Percentiles rank a stretch among this genome's conserved stretches.
phyloP scores from a whole-genome alignment of 192 early-diverging fungal genomes.

The Obelidium mucronatum region DNA sequence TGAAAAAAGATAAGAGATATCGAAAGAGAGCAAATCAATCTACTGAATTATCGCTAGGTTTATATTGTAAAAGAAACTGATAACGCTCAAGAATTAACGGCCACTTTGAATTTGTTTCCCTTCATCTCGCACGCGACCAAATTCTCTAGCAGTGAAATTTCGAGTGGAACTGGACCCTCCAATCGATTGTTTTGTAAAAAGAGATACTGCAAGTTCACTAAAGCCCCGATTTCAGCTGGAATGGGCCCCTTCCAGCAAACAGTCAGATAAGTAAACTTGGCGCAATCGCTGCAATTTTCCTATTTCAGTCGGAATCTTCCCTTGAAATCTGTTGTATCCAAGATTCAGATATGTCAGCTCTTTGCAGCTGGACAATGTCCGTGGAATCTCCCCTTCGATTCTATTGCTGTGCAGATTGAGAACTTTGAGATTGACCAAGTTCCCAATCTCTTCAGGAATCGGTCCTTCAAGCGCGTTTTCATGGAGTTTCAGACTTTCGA shows the following conservation, averaged over 20 bases:
- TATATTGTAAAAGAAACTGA: too few species aligned
- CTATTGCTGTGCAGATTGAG: conserved; percentile 12
- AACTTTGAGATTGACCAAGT: neutral
- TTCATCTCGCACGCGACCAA: conserved; percentile 15
- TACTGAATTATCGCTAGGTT: too few species aligned
- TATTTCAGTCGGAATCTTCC: conserved; percentile 9
- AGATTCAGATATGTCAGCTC: conserved; percentile 17
- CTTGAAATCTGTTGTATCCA: conserved; percentile 5
- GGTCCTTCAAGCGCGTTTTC: conserved; percentile 1
- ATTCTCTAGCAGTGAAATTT: neutral
- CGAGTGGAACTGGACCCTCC: neutral
- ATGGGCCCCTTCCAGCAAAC: neutral
- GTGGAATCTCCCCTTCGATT: neutral
- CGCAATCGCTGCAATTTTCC: neutral
- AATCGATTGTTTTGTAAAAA: conserved; percentile 4
- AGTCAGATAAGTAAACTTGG: neutral
- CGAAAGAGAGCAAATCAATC: too few species aligned
- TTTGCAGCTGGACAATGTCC: neutral
- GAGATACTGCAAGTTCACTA: conserved; percentile 6
- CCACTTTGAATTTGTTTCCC: too few species aligned
- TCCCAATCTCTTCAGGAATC: conserved; percentile 14
- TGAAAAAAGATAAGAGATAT: too few species aligned
- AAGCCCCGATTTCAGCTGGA: neutral
- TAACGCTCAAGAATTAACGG: too few species aligned
- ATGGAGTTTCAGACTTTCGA: conserved; percentile 19